A percentile compares a stretch with the other conserved stretches of the same genome.
These are phyloP conservation scores for Leptosphaerulina australis DNA, from an alignment of 2,329 filamentous ascomycete species.

Conservation along the genomic window DNA sequence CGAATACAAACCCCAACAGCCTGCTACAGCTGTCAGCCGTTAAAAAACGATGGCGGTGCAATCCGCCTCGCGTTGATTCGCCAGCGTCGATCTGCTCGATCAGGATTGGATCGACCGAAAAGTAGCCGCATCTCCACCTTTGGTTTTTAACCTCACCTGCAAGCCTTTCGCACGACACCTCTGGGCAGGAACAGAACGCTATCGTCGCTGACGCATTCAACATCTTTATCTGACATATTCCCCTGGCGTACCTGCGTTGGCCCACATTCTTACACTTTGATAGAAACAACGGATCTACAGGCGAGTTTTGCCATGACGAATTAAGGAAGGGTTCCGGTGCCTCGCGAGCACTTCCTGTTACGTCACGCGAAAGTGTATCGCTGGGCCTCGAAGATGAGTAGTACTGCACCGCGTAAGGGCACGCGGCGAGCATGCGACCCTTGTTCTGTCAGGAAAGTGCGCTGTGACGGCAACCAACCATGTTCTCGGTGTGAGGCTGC, in stretches of 20 bases:
- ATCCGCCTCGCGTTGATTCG: conserved; percentile 8
- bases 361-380: conserved; percentile 20
- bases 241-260: conserved; percentile 15
- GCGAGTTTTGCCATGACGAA: conserved; percentile 29
- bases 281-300: conserved; percentile 12
- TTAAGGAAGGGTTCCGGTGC: conserved; percentile 26
- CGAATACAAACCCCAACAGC: conserved; percentile 13
- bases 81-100: conserved; percentile 3
- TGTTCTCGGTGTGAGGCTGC: conserved; percentile 43
- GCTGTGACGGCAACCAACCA: conserved; percentile 44
- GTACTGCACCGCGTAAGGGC: conserved; percentile 43
- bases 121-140: conserved; percentile 40
- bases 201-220: conserved; percentile 12
- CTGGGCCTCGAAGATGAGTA: conserved; percentile 27
- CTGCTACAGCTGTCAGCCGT: conserved; percentile 6
- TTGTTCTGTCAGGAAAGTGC: conserved; percentile 45
- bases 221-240: conserved; percentile 18
- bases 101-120: conserved; percentile 23
- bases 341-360: conserved; percentile 24
- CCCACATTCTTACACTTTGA: conserved; percentile 10
- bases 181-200: conserved; percentile 12
- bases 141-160: conserved; percentile 35
- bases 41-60: background rate
- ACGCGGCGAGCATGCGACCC: conserved; percentile 46
- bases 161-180: conserved; percentile 27